These are phyloP conservation scores for Diaporthe sp. DNA, from an alignment of 2,329 filamentous ascomycete genomes.

Conservation along the genomic window DNA sequence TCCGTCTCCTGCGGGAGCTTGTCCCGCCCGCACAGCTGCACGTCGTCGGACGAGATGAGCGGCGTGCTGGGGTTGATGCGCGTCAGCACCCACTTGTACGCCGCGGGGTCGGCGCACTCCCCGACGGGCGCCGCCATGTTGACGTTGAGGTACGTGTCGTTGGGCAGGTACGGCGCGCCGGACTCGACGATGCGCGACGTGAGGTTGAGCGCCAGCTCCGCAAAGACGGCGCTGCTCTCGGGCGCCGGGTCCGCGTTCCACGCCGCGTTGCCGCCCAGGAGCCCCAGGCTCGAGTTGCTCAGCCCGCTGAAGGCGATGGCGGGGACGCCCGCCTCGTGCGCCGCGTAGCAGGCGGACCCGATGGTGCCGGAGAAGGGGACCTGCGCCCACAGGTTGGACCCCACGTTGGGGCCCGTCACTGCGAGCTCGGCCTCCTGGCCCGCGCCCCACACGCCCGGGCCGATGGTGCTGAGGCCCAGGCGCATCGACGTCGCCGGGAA, in stretches of 20 bases:
- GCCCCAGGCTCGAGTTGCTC: constrained; percentile 57
- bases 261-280: constrained; percentile 61
- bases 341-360: constrained; percentile 73
- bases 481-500: constrained; percentile 76
- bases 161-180: constrained; percentile 74
- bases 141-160: constrained; percentile 74
- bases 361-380: constrained; percentile 76
- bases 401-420: constrained; percentile 74
- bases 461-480: constrained; percentile 71
- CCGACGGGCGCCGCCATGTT: constrained; percentile 72
- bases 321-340: constrained; percentile 67
- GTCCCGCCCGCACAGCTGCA: constrained; percentile 66
- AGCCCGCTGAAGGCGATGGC: constrained; percentile 70
- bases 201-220: constrained; percentile 71
- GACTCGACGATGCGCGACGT: constrained; percentile 67
- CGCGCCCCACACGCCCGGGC: constrained; percentile 65
- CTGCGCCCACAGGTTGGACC: constrained; percentile 68
- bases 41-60: constrained; percentile 66
- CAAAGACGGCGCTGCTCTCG: constrained; percentile 70
- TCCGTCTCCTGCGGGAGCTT: constrained; percentile 71
- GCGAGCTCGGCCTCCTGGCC: constrained; percentile 69
- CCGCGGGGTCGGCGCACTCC: constrained; percentile 62
- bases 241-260: constrained; percentile 69
- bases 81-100: constrained; percentile 75
- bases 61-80: constrained; percentile 67